Evolutionary conservation across 2,329 filamentous ascomycete species (phyloP).

Genomic region (Colletotrichum tamarilloi): DNA sequence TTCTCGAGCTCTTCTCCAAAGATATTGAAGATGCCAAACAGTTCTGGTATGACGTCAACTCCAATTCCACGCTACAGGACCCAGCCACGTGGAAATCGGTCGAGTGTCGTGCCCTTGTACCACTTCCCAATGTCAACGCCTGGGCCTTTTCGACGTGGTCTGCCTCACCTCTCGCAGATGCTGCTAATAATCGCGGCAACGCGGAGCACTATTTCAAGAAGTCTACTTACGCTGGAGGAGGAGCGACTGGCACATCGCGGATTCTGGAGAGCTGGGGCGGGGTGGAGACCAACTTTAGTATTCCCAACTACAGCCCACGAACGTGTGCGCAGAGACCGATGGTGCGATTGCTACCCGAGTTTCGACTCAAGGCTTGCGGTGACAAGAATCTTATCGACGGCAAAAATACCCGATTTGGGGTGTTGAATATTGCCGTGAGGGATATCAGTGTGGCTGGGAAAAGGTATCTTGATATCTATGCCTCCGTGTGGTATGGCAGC

Average conservation of each 20-base stretch:
- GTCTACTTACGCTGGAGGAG: slow-evolving; percentile 27
- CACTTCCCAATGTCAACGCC: slow-evolving; percentile 42
- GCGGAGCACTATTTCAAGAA: slow-evolving; percentile 44
- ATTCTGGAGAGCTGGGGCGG: slow-evolving; percentile 45
- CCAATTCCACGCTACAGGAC: slow-evolving; percentile 34
- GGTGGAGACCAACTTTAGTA: slow-evolving; percentile 48
- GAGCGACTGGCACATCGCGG: slow-evolving; percentile 33
- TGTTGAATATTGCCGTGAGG: slow-evolving; percentile 39
- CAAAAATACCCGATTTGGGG: slow-evolving; percentile 36
- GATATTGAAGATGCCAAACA: slow-evolving; percentile 39
- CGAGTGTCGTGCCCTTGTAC: slow-evolving; percentile 39
- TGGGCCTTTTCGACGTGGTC: slow-evolving; percentile 40
- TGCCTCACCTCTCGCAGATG: slow-evolving; percentile 39
- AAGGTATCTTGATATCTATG: slow-evolving; percentile 37
- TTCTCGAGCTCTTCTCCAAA: slow-evolving; percentile 38
- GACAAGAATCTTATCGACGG: slow-evolving; percentile 38
- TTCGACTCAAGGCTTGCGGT: slow-evolving; percentile 41
- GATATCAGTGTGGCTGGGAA: slow-evolving; percentile 30
- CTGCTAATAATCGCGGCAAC: slow-evolving; percentile 42
- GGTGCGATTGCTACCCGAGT: slow-evolving; percentile 41
- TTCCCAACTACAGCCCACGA: slow-evolving; percentile 45
- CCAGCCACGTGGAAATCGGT: slow-evolving; percentile 37
- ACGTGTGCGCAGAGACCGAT: slow-evolving; percentile 44
- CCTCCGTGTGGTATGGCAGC: slow-evolving; percentile 39
- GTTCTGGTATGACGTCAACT: slow-evolving; percentile 39